Evolutionary conservation across 345 rosid species (phyloP), one percentile per base, ranked within the genome.

Genomic region (Microthlaspi erraticum): DNA sequence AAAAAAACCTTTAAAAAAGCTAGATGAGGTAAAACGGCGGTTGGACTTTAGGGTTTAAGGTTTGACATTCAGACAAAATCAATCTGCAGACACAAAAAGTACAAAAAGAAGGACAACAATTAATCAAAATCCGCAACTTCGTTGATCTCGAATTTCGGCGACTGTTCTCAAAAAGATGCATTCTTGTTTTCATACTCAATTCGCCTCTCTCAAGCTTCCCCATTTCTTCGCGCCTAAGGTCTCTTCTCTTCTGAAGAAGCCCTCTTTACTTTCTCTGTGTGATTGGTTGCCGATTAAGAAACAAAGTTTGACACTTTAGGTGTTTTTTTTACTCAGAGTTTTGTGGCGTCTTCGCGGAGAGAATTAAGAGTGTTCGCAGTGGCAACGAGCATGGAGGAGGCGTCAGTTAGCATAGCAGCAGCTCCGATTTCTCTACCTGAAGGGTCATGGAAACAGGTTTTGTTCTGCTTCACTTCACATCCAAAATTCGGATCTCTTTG

Each of bases 341-440:
- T 56, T 56, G 56, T 50, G 34, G 23, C 56, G 56, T 75, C 80
- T 50, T 64, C 77, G 7, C 77, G 68, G 51, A 74, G 86, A 60
- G 68, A 76, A 17, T 80, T 80, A 17, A 76, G 76, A 71, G 73
- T 83, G 6, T 76, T 39, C 46, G 69, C 80, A 16, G 51, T 74
- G 45, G 68, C 83, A 6, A 65, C 84, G 0, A 76, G 16, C 38
- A 34, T 68, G n/a, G 84, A 72, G 43, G 89, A 84, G 71, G 83
- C 84, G 42, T 75, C 90, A 8, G 77, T 66, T 77, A 72, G 74
- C 61, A 85, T 90, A 50, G 85, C 96, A 6, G 88, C 93, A 0
- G 99, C 99, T 79, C 97, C 98, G 0, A 90, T 92, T 76, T 73
- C 84, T 17, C 84, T 92, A 58, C 91, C 99, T 19, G 79, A 88